Base-by-base conservation (phyloP, 768 basidiomycete genomes). In the Boletus rex-veris region DNA sequence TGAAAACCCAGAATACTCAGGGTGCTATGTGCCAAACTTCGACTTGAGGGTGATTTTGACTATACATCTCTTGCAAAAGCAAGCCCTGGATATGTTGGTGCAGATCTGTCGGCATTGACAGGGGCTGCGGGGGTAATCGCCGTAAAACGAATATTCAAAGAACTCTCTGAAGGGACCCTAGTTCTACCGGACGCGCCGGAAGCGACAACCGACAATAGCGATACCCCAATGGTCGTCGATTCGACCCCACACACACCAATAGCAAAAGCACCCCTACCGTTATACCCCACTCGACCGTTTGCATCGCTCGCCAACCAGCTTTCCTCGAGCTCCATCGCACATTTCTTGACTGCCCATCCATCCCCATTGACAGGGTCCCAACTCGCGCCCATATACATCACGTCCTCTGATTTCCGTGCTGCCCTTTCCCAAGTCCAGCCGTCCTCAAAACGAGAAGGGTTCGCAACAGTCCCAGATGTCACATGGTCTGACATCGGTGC, bases 81-180 rank as follows among this genome's bases (percentile, higher is more conserved):
- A 1, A 99, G 96, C 0, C 97, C 97, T 3, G 97, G 97, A 3
- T 99, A 97, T 62, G 95, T 98, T 12, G 95, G 97, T 28, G 97
- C 97, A 0, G 96, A 99, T 74, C 70, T 98, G 31, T 83, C 90
- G 1, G 90, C 95, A 1, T 73, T 98, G 6, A 91, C 93, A 0
- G 90, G 92, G 8, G 93, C 94, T 19, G 96, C 96, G 2, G 96
- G 96, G 2, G 90, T 98, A 50, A 88, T 93, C 45, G 95, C 97
- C 1, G 95, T 98, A 31, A 98, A 98, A 71, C 82, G 97, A 24
- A 97, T 98, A 64, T 98, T 98, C 72, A 82, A 88, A 58, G 77
- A 83, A 60, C 69, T 93, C 9, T 85, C 88, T 0, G 84, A 86
- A 15, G 85, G 83, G 10, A 80, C 80, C 0, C 68, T 89, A 0